Evolutionary conservation across 2,329 filamentous ascomycete species (phyloP).

Genomic region (Alternaria sp.): DNA sequence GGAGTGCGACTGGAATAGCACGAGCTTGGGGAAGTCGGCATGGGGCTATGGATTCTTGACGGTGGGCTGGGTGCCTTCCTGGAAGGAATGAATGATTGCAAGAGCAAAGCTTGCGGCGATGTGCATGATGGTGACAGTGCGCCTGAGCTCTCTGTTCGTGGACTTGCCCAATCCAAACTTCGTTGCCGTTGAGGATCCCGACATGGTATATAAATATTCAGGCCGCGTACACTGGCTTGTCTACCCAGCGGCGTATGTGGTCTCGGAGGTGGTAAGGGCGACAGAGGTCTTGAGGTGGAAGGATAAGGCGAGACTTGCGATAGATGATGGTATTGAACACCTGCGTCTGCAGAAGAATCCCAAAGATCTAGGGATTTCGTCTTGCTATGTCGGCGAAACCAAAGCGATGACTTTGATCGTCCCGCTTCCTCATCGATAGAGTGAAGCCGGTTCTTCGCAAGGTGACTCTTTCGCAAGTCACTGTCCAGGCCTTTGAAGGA

Average conservation of each 20-base stretch:
- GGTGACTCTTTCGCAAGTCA: slow-evolving; percentile 25
- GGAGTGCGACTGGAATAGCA: slow-evolving; percentile 15
- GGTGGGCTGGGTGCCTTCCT: slow-evolving; percentile 27
- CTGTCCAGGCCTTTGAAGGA: slow-evolving; percentile 37
- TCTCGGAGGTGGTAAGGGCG: slow-evolving; percentile 28
- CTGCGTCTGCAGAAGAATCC: slow-evolving; percentile 20
- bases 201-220: slow-evolving; percentile 36
- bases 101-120: slow-evolving; percentile 36
- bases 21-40: slow-evolving; percentile 10
- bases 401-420: slow-evolving; percentile 17
- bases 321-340: slow-evolving; percentile 24
- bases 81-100: slow-evolving; percentile 20
- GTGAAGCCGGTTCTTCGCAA: slow-evolving; percentile 19
- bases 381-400: slow-evolving; percentile 26
- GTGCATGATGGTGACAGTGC: slow-evolving; percentile 37
- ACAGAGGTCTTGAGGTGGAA: slow-evolving; percentile 28
- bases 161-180: slow-evolving; percentile 22
- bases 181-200: slow-evolving; percentile 12
- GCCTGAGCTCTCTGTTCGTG: slow-evolving; percentile 41
- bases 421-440: slow-evolving; percentile 15
- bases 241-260: slow-evolving; percentile 23
- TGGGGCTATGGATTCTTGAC: slow-evolving; percentile 21
- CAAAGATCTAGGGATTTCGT: slow-evolving; percentile 17
- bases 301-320: slow-evolving; percentile 35
- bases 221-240: slow-evolving; percentile 30